Percentiles rank a stretch among this genome's conserved stretches.
Evolutionary conservation across 73 alveolate species (phyloP).

Genomic region (Uronychia setigera): DNA sequence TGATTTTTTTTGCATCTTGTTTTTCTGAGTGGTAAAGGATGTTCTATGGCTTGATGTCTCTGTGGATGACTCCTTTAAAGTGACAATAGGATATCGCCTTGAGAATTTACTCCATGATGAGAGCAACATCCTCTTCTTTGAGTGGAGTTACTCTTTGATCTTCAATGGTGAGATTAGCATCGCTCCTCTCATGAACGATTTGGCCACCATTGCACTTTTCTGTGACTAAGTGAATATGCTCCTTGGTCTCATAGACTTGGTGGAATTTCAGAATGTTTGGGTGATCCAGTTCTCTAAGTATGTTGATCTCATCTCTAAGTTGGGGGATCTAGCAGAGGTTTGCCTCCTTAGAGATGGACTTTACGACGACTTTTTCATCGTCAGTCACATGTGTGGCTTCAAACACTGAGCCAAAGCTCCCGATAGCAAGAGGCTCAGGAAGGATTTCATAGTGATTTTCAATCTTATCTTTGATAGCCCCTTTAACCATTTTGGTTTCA

Average conservation of each 20-base stretch:
- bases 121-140: constrained; percentile 62
- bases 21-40: constrained; percentile 18
- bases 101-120: constrained; percentile 45
- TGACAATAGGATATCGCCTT: constrained; percentile 60
- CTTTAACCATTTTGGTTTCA: too few relatives aligned
- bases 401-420: background rate
- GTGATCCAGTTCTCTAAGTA: constrained; percentile 70
- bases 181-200: constrained; percentile 27
- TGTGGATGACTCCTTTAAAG: constrained; percentile 51
- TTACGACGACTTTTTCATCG: background rate
- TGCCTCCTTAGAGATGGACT: background rate
- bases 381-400: background rate
- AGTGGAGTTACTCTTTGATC: constrained; percentile 1
- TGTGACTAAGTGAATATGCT: constrained; percentile 63
- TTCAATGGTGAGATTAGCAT: constrained; percentile 4
- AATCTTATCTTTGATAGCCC: too few relatives aligned
- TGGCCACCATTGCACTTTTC: constrained; percentile 74
- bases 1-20: constrained; percentile 44
- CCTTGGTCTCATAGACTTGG: constrained; percentile 62
- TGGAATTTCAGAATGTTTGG: constrained; percentile 37
- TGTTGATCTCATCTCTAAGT: constrained; percentile 45
- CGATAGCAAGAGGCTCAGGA: background rate
- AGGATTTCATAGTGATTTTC: background rate
- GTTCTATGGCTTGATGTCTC: constrained; percentile 59
- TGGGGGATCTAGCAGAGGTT: background rate